Evolutionary conservation across 179 eudicot species (phyloP).

Genomic region (Spergularia azorica): DNA sequence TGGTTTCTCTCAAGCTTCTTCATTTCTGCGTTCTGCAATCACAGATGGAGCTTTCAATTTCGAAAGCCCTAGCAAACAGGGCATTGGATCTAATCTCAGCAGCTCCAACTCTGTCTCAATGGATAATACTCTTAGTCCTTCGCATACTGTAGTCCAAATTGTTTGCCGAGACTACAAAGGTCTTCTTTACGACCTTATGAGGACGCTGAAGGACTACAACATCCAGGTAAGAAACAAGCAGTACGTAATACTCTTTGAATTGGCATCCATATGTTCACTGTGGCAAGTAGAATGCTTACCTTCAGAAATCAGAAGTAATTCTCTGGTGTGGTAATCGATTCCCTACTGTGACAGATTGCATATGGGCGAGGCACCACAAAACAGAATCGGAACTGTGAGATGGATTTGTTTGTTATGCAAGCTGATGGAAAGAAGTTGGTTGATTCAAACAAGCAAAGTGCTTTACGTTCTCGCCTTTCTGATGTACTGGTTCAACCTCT

Average conservation of each 20-base stretch:
- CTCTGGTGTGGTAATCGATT: conserved; percentile 8
- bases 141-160: conserved; percentile 82
- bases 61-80: conserved; percentile 40
- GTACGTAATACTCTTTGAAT: background rate
- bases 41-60: conserved; percentile 45
- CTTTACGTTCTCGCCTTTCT: conserved; percentile 53
- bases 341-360: conserved; percentile 54
- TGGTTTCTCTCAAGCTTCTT: conserved; percentile 51
- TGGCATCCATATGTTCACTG: background rate
- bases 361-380: conserved; percentile 73
- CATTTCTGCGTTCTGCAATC: conserved; percentile 58
- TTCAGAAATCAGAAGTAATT: background rate
- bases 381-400: conserved; percentile 56
- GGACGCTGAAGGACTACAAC: conserved; percentile 82
- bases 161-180: conserved; percentile 80
- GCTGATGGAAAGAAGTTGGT: conserved; percentile 87
- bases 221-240: conserved; percentile 58
- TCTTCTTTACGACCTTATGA: conserved; percentile 83
- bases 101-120: conserved; percentile 46
- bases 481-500: conserved; percentile 68
- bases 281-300: background rate
- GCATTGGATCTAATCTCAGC: conserved; percentile 26
- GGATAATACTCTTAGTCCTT: conserved; percentile 83
- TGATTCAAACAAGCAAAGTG: conserved; percentile 64
- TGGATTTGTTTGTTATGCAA: conserved; percentile 84